phyloP scores from a whole-genome alignment of 2,329 filamentous ascomycete genomes.

The Aspergillaceae sp. region DNA sequence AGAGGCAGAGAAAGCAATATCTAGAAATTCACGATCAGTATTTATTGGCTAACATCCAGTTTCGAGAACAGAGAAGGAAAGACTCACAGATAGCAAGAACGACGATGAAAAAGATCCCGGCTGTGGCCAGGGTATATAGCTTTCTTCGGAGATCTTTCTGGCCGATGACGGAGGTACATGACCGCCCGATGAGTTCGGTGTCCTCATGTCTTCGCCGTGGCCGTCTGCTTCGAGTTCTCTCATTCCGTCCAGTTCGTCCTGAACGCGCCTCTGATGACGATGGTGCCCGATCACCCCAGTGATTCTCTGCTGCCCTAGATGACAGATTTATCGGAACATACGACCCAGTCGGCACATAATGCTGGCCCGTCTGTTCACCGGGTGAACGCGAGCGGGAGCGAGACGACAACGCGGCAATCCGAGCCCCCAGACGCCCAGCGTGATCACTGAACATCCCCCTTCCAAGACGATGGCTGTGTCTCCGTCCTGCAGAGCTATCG shows the following conservation, averaged over 20 bases:
- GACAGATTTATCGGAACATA: slow-evolving; percentile 3
- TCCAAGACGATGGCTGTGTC: slow-evolving; percentile 1
- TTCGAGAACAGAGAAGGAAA: not conserved
- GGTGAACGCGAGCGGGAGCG: not conserved
- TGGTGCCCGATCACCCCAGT: not conserved
- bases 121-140: slow-evolving; percentile 55
- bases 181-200: slow-evolving; percentile 5
- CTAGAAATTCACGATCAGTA: slow-evolving; percentile 36
- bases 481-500: slow-evolving; percentile 1
- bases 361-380: not conserved
- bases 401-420: no score
- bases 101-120: slow-evolving; percentile 52
- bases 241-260: not conserved
- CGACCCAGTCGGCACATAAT: slow-evolving; percentile 1
- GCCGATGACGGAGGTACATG: slow-evolving; percentile 39
- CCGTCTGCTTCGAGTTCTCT: slow-evolving; percentile 3
- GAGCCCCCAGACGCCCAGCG: slow-evolving; percentile 1
- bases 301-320: not conserved
- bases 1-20: slow-evolving; percentile 63
- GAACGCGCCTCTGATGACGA: not conserved
- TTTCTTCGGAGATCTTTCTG: slow-evolving; percentile 48
- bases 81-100: slow-evolving; percentile 59
- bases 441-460: slow-evolving; percentile 4
- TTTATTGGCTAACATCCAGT: not conserved
- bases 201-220: slow-evolving; percentile 3